Evolutionary conservation across 1,284 basidiomycete species (phyloP).

Genomic region (Heterobasidion irregulare): DNA sequence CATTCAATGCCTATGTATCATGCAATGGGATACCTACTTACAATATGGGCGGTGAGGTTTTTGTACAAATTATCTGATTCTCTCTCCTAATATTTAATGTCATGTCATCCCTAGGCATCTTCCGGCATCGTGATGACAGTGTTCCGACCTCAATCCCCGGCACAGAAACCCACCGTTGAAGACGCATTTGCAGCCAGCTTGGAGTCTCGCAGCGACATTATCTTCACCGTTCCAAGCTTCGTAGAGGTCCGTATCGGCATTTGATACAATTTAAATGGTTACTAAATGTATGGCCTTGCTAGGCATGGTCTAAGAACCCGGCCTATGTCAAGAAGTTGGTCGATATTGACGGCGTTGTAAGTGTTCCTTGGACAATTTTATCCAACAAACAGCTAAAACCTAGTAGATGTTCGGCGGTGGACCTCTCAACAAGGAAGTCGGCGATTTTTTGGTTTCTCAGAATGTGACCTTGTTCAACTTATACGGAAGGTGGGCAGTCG

Average conservation of each 20-base stretch:
- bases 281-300: not conserved
- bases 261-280: not conserved
- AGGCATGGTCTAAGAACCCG: not conserved
- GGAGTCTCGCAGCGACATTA: not conserved
- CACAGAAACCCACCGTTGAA: not conserved
- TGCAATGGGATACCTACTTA: slow-evolving; percentile 12
- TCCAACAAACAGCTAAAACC: not conserved
- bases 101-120: not conserved
- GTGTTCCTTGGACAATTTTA: not conserved
- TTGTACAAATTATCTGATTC: not conserved
- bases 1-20: slow-evolving; percentile 19
- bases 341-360: slow-evolving; percentile 11
- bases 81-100: not conserved
- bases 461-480: slow-evolving; percentile 7
- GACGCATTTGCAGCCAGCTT: slow-evolving; percentile 11
- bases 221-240: not conserved
- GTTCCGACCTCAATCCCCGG: not conserved
- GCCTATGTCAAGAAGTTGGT: not conserved
- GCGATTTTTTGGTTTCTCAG: slow-evolving; percentile 7
- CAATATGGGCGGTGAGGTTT: not conserved
- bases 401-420: slow-evolving; percentile 13
- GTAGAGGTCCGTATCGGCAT: not conserved
- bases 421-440: slow-evolving; percentile 12
- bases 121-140: not conserved
- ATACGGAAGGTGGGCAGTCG: slow-evolving; percentile 11